Evolutionary conservation across 2,329 filamentous ascomycete genomes (phyloP).

Genomic region (Blumeriella jaapii): DNA sequence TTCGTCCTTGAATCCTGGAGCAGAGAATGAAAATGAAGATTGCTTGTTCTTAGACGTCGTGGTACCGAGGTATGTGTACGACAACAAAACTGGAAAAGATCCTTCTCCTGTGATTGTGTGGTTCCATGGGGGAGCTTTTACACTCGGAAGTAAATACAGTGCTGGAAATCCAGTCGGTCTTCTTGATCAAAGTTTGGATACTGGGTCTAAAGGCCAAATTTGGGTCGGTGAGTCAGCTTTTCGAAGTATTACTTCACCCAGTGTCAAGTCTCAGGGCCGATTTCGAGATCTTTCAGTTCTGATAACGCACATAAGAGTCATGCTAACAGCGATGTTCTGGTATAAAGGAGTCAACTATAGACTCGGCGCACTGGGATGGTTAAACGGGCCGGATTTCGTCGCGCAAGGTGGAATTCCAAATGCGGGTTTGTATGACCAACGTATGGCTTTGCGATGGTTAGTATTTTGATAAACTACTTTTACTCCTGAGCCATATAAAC

Average conservation of each 20-base stretch:
- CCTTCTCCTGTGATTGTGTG: slow-evolving; percentile 34
- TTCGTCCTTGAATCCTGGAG: not conserved
- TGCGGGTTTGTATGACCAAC: slow-evolving; percentile 41
- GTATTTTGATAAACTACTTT: no score
- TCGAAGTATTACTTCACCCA: no score
- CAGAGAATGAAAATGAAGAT: slow-evolving; percentile 28
- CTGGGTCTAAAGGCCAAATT: slow-evolving; percentile 27
- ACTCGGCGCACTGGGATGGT: slow-evolving; percentile 2
- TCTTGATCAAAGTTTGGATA: slow-evolving; percentile 20
- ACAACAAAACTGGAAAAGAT: slow-evolving; percentile 10
- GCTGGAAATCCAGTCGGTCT: slow-evolving; percentile 28
- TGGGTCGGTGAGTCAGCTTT: no score
- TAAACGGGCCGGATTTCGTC: not conserved
- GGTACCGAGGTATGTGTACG: slow-evolving; percentile 30
- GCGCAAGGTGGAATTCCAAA: slow-evolving; percentile 31
- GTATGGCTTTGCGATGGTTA: no score
- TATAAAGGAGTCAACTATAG: slow-evolving; percentile 28
- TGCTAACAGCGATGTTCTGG: no score
- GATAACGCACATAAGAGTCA: no score
- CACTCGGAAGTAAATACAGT: slow-evolving; percentile 29
- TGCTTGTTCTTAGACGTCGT: slow-evolving; percentile 36
- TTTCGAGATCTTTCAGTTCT: no score
- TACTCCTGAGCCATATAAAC: no score
- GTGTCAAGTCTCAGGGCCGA: no score
- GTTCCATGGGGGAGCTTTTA: slow-evolving; percentile 38